Evolutionary conservation across 2,329 filamentous ascomycete species (phyloP).

Genomic region (Sclerotinia subarctica): DNA sequence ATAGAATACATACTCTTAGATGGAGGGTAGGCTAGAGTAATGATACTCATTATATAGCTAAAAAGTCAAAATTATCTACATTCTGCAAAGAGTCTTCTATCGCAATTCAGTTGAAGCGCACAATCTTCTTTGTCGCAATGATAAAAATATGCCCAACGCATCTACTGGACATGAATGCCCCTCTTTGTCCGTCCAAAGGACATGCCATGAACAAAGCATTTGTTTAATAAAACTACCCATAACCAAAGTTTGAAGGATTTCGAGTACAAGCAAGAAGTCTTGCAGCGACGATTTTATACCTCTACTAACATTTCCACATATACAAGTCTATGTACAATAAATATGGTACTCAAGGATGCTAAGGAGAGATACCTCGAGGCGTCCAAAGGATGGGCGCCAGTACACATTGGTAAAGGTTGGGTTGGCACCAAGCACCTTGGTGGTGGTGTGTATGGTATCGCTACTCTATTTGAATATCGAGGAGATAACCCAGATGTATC

Average conservation of each 20-base stretch:
- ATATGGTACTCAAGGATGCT: neutral
- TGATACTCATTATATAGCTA: neutral
- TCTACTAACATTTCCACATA: neutral
- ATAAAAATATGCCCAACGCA: neutral
- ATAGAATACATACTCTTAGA: neutral
- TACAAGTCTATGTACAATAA: neutral
- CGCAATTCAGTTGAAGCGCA: neutral
- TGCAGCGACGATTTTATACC: neutral
- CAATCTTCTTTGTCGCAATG: conserved; percentile 3
- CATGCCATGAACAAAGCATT: conserved; percentile 1
- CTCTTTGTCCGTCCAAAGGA: neutral
- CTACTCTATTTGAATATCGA: conserved; percentile 10
- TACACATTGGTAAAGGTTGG: conserved; percentile 13
- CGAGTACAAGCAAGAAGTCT: neutral
- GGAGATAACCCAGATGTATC: neutral
- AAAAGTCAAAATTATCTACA: neutral
- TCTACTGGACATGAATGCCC: neutral
- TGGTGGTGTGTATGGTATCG: conserved; percentile 10
- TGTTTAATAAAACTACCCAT: neutral
- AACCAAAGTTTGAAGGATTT: no score
- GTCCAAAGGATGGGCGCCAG: neutral
- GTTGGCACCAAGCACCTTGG: conserved; percentile 7
- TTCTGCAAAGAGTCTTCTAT: no score
- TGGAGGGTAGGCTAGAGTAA: neutral
- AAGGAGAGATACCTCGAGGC: neutral